These are phyloP conservation scores for Novymonas esmeraldas DNA, from an alignment of 208 protist species.

Conservation along the genomic window DNA sequence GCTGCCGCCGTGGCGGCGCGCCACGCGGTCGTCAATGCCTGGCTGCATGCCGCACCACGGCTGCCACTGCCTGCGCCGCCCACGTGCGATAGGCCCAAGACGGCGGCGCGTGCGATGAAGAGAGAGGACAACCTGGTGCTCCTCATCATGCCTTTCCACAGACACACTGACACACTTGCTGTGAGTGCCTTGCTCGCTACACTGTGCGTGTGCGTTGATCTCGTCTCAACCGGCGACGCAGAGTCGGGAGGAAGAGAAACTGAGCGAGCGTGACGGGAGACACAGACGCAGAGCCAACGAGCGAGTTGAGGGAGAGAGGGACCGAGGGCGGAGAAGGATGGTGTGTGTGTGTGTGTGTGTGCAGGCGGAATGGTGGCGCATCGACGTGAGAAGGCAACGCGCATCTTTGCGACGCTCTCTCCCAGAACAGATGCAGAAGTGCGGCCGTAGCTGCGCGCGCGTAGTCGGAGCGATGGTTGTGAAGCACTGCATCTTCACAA, in stretches of 20 bases:
- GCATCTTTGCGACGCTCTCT: no score
- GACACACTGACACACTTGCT: no score
- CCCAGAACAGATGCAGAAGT: no score
- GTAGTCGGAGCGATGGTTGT: no score
- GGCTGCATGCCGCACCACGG: background rate
- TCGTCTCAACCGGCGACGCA: background rate
- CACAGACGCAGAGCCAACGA: background rate
- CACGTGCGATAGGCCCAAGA: no score
- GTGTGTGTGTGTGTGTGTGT: background rate
- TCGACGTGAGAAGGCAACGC: no score
- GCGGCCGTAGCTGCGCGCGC: no score
- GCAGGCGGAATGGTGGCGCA: no score
- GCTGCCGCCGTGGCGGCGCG: background rate
- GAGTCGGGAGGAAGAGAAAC: background rate
- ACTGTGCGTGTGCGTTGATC: background rate
- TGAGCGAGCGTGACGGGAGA: background rate
- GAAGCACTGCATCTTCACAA: no score
- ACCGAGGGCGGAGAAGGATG: background rate
- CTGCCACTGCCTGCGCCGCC: no score
- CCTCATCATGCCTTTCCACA: no score
- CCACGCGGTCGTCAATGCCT: background rate
- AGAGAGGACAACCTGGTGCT: background rate
- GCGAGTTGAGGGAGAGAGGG: background rate
- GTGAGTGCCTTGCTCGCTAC: no score
- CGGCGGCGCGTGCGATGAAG: background rate